A percentile compares a stretch with the other conserved stretches of the same genome.
Conservation (phyloP, 768 basidiomycete species). For the Mycena vulgaris region DNA sequence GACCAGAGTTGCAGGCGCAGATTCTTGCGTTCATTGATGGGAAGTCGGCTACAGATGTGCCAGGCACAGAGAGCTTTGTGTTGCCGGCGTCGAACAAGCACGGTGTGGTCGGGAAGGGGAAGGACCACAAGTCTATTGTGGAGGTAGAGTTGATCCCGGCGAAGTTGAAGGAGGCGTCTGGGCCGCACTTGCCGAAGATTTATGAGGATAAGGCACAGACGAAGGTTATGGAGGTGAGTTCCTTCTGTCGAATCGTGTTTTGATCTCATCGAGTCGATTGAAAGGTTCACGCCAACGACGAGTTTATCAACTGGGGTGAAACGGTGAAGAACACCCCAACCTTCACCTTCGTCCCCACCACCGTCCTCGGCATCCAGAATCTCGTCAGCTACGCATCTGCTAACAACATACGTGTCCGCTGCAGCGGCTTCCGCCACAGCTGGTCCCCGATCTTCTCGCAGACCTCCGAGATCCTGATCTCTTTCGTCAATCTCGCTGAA, state of each 20-base stretch:
- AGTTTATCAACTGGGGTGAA: slow-evolving; percentile 23
- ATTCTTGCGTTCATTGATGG: slow-evolving; percentile 16
- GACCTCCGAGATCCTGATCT: slow-evolving; percentile 17
- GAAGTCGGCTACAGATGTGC: slow-evolving; percentile 5
- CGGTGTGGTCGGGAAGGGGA: slow-evolving; percentile 18
- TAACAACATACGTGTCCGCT: slow-evolving; percentile 8
- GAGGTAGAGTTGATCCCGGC: slow-evolving; percentile 8
- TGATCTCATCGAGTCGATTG: not conserved
- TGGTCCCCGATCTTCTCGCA: slow-evolving; percentile 22
- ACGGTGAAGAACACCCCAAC: slow-evolving; percentile 6
- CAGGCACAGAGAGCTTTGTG: slow-evolving; percentile 1
- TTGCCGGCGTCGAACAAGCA: slow-evolving; percentile 17
- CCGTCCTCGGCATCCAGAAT: too few species aligned
- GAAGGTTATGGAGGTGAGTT: slow-evolving; percentile 24
- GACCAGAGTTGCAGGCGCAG: slow-evolving; percentile 6
- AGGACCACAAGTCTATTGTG: slow-evolving; percentile 8
- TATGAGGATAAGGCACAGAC: slow-evolving; percentile 19
- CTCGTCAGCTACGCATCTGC: slow-evolving; percentile 4
- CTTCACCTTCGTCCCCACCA: slow-evolving; percentile 23
- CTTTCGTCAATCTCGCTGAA: slow-evolving; percentile 17
- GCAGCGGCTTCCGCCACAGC: slow-evolving; percentile 18
- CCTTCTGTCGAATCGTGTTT: slow-evolving; percentile 7
- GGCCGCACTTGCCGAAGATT: slow-evolving; percentile 11
- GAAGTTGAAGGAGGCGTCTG: slow-evolving; percentile 7
- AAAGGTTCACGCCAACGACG: slow-evolving; percentile 13